phyloP scores from a whole-genome alignment of 306 rosid species.

The Prosopis cineraria region DNA sequence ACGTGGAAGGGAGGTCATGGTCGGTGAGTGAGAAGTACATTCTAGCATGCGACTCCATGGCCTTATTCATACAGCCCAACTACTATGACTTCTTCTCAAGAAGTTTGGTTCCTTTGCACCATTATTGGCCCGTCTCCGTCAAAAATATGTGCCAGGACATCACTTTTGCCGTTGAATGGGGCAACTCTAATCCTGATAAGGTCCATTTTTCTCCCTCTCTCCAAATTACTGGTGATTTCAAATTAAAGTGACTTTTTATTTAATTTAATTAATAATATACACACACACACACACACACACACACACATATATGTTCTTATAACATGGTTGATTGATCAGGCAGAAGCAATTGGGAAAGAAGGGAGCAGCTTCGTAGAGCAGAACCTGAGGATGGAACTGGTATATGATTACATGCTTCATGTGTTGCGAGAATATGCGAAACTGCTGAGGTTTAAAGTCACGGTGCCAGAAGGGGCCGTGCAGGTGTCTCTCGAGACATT shows the following conservation, averaged over 20 bases:
- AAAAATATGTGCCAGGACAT: slow-evolving; percentile 10
- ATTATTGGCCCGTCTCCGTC: slow-evolving; percentile 28
- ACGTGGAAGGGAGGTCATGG: slow-evolving; percentile 28
- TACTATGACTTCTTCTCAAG: slow-evolving; percentile 29
- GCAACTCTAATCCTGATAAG: slow-evolving; percentile 2
- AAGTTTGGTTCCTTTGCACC: slow-evolving; percentile 6
- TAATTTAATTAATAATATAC: too few relatives aligned
- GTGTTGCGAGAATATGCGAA: not conserved
- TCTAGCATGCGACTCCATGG: slow-evolving; percentile 28
- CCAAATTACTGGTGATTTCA: too few relatives aligned
- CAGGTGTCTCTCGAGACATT: not conserved
- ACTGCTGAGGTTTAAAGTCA: not conserved
- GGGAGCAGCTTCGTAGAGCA: not conserved
- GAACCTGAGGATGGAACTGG: not conserved
- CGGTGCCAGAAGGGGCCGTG: not conserved
- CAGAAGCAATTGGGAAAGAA: slow-evolving; percentile 3
- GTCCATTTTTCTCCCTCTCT: not conserved
- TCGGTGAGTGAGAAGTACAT: slow-evolving; percentile 36
- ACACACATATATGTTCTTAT: too few relatives aligned
- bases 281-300: too few relatives aligned
- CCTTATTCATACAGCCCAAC: slow-evolving; percentile 2
- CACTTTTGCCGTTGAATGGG: slow-evolving; percentile 29
- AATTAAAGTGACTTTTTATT: too few relatives aligned
- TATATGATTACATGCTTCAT: slow-evolving; percentile 1
- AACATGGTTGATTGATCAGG: not conserved